These are phyloP conservation scores for Arthrobotrys musiformis DNA, from an alignment of 2,329 filamentous ascomycete genomes.

Conservation along the genomic window DNA sequence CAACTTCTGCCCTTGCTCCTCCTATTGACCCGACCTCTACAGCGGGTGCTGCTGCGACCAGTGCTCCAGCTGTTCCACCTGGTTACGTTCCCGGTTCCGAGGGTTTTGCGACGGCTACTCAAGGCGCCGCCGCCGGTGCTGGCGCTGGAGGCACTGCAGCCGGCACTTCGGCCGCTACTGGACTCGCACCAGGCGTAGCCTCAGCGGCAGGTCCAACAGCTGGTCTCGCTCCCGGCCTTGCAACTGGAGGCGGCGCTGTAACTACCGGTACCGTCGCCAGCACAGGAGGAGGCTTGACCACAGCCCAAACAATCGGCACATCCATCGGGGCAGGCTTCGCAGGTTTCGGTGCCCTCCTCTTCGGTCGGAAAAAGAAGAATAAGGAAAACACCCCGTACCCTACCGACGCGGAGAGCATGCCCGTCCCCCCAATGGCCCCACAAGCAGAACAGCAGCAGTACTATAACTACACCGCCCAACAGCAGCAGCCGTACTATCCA, in stretches of 20 bases:
- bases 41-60: not conserved
- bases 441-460: constrained; percentile 4
- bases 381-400: constrained; percentile 1
- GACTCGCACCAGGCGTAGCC: not conserved
- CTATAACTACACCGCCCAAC: constrained; percentile 5
- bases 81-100: constrained; percentile 33
- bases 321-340: constrained; percentile 38
- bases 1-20: constrained; percentile 9
- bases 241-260: not conserved
- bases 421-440: constrained; percentile 30
- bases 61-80: not conserved
- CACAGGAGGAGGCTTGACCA: constrained; percentile 32
- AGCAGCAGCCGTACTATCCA: constrained; percentile 8
- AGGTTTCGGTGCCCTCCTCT: constrained; percentile 19
- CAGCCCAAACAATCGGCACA: constrained; percentile 16
- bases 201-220: not conserved
- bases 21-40: constrained; percentile 28
- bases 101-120: not conserved
- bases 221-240: constrained; percentile 9
- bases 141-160: not conserved
- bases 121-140: not conserved
- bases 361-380: constrained; percentile 46
- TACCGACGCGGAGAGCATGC: constrained; percentile 13
- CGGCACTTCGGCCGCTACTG: not conserved
- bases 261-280: not conserved